phyloP scores from a whole-genome alignment of 208 protist genomes.

The Leishmania tarentolae region DNA sequence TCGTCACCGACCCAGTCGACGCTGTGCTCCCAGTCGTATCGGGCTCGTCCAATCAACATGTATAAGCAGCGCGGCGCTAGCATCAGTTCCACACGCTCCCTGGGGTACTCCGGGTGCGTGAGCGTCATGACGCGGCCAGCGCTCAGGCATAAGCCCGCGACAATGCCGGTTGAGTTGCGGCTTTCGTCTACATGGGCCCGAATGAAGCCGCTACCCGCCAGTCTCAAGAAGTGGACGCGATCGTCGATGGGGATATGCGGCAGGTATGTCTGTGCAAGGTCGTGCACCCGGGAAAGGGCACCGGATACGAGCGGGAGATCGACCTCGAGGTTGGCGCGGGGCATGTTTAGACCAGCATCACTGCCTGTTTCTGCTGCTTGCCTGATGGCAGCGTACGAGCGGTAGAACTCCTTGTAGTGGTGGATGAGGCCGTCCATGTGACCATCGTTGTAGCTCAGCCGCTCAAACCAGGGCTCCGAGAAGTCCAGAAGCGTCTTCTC shows the following conservation, averaged over 20 bases:
- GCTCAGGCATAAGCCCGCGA: conserved; percentile 70
- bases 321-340: conserved; percentile 26
- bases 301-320: conserved; percentile 34
- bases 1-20: conserved; percentile 80
- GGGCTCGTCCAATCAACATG: conserved; percentile 64
- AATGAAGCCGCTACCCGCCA: conserved; percentile 84
- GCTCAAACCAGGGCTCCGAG: conserved; percentile 71
- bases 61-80: conserved; percentile 80
- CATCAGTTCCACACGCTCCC: conserved; percentile 72
- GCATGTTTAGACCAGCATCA: conserved; percentile 22
- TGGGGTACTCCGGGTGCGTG: conserved; percentile 68
- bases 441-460: conserved; percentile 68
- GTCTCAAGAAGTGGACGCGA: conserved; percentile 79
- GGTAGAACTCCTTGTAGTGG: conserved; percentile 91
- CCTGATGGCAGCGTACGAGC: conserved; percentile 61
- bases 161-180: conserved; percentile 84
- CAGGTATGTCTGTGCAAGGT: conserved; percentile 53
- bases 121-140: conserved; percentile 82
- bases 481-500: conserved; percentile 65
- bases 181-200: conserved; percentile 78
- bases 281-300: conserved; percentile 46
- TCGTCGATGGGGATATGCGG: conserved; percentile 80
- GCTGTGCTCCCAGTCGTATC: conserved; percentile 87
- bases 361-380: conserved; percentile 19
- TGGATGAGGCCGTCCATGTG: conserved; percentile 86